phyloP scores from a whole-genome alignment of 371 early-diverging fungal species.

The Capillidium rhysosporum region DNA sequence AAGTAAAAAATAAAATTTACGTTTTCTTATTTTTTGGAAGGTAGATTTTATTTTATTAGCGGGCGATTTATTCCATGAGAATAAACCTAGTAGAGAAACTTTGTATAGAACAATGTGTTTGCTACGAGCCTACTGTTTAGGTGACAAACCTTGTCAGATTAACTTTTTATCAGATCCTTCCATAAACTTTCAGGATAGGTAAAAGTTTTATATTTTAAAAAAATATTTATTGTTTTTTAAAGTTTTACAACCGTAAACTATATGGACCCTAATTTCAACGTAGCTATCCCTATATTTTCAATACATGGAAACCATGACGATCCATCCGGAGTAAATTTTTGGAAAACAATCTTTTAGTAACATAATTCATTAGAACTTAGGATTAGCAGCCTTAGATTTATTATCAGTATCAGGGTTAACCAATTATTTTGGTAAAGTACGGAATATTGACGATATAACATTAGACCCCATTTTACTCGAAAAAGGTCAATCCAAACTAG shows the following conservation, averaged over 20 bases:
- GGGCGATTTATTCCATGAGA: conserved; percentile 98
- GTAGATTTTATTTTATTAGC: conserved; percentile 94
- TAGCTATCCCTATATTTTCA: conserved; percentile 80
- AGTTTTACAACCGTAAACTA: conserved; percentile 54
- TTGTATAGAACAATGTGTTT: conserved; percentile 57
- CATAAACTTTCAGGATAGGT: conserved; percentile 44
- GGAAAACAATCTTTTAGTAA: not conserved
- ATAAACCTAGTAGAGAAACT: conserved; percentile 77
- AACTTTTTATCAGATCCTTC: conserved; percentile 54
- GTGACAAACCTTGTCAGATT: conserved; percentile 48
- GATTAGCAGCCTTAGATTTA: conserved; percentile 72
- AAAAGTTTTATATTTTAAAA: not conserved
- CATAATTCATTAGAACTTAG: conserved; percentile 24
- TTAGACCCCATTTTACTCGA: conserved; percentile 64
- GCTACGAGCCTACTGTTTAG: conserved; percentile 66
- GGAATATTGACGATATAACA: conserved; percentile 48
- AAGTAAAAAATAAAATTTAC: conserved; percentile 13
- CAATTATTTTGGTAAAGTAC: conserved; percentile 87
- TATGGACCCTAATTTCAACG: conserved; percentile 72
- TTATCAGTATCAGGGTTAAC: conserved; percentile 67
- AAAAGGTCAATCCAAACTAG: conserved; percentile 60
- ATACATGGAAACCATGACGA: conserved; percentile 99
- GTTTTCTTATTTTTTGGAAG: conserved; percentile 10
- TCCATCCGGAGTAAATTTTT: conserved; percentile 55
- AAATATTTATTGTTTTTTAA: not conserved